Evolutionary conservation across 2,329 filamentous ascomycete species (phyloP).

Genomic region (Furcasterigmium furcatum): DNA sequence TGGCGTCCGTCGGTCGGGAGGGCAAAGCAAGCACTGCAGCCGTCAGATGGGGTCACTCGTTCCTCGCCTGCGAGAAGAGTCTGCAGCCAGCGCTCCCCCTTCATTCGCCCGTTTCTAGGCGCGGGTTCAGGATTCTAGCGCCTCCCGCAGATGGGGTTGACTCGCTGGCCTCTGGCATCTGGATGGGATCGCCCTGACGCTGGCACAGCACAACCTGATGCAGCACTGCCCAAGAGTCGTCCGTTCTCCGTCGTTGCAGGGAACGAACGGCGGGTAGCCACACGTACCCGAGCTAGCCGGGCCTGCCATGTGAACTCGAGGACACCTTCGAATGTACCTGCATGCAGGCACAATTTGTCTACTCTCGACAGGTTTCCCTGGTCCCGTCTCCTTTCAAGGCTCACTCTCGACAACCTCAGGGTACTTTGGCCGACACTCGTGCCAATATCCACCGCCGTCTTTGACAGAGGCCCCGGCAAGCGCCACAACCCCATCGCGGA

Average conservation of each 20-base stretch:
- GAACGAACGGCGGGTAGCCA: background rate
- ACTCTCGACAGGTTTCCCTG: background rate
- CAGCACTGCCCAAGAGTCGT: background rate
- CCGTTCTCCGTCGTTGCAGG: background rate
- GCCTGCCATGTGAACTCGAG: background rate
- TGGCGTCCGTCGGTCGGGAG: no score
- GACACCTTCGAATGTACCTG: background rate
- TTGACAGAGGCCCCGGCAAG: background rate
- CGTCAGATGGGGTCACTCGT: background rate
- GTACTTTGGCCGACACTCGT: no score
- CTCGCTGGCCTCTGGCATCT: no score
- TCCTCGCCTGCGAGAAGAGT: background rate
- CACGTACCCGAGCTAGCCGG: background rate
- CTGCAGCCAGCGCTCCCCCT: background rate
- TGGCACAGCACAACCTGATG: no score
- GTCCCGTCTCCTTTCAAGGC: background rate
- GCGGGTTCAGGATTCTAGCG: background rate
- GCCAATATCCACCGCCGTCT: no score
- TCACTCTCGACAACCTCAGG: no score
- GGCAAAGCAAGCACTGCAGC: background rate
- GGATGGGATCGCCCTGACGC: no score
- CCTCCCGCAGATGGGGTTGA: no score
- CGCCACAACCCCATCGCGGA: no score
- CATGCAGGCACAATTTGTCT: background rate
- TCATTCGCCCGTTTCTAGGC: background rate